These are phyloP conservation scores for Magnusiomyces suaveolens DNA, from an alignment of 1,139 yeast species.

Conservation along the genomic window DNA sequence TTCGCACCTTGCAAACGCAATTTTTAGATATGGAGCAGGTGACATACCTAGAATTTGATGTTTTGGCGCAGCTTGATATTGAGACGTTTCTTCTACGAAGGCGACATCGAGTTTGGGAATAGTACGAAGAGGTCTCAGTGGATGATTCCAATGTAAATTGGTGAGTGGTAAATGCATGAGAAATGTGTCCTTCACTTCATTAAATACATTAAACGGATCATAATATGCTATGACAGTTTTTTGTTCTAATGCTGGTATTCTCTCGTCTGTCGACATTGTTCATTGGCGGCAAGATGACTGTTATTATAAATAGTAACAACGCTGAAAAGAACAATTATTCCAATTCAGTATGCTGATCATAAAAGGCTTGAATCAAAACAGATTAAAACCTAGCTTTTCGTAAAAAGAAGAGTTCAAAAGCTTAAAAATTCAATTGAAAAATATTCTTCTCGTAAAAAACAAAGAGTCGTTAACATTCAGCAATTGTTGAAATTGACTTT, in stretches of 20 bases:
- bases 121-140: conserved; percentile 53
- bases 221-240: conserved; percentile 54
- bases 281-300: not conserved
- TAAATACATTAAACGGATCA: conserved; percentile 72
- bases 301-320: too few relatives aligned
- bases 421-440: too few relatives aligned
- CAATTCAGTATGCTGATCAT: too few relatives aligned
- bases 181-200: conserved; percentile 45
- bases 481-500: too few relatives aligned
- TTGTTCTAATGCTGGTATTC: conserved; percentile 7
- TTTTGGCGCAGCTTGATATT: conserved; percentile 25
- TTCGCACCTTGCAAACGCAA: conserved; percentile 63
- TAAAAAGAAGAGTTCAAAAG: too few relatives aligned
- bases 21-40: conserved; percentile 47
- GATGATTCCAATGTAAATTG: conserved; percentile 70
- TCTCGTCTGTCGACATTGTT: not conserved
- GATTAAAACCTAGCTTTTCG: too few relatives aligned
- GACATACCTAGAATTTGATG: conserved; percentile 38
- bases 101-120: conserved; percentile 53
- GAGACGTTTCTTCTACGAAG: conserved; percentile 55
- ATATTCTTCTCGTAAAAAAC: too few relatives aligned
- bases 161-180: conserved; percentile 51
- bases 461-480: too few relatives aligned
- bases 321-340: too few relatives aligned
- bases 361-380: too few relatives aligned